phyloP scores from a whole-genome alignment of 257 asterid species.

The Gentiana straminea region DNA sequence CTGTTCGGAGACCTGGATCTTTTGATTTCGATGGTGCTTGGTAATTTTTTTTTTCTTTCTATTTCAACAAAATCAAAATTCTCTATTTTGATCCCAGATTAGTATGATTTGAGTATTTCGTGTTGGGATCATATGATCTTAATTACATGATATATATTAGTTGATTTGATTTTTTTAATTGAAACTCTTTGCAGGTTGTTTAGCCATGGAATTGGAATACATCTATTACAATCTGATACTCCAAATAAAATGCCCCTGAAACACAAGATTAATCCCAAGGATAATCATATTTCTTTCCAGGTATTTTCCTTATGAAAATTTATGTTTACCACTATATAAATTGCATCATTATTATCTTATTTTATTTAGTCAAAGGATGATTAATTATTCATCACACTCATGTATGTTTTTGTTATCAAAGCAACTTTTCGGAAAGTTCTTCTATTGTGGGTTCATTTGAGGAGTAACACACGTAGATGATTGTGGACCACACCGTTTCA shows the following conservation, averaged over 20 bases:
- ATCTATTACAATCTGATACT: constrained; percentile 71
- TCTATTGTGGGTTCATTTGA: too few species aligned
- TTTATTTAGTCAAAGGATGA: too few species aligned
- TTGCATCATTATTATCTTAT: too few species aligned
- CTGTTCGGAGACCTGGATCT: constrained; percentile 84
- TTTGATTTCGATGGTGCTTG: constrained; percentile 87
- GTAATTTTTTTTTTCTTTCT: constrained; percentile 20
- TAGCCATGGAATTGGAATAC: constrained; percentile 92
- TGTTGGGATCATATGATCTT: neutral
- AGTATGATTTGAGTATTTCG: neutral
- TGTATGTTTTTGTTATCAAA: too few species aligned
- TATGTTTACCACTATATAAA: too few species aligned
- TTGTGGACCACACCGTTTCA: too few species aligned
- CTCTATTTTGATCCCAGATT: too few species aligned
- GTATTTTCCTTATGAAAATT: constrained; percentile 18
- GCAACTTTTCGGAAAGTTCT: too few species aligned
- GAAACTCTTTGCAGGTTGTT: constrained; percentile 46
- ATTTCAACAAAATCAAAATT: too few species aligned
- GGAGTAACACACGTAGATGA: too few species aligned
- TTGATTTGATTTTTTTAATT: too few species aligned
- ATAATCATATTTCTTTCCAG: constrained; percentile 94
- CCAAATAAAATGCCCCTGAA: constrained; percentile 59
- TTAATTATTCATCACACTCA: too few species aligned
- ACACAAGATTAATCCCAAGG: constrained; percentile 77
- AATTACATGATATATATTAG: neutral